A percentile compares a stretch with the other conserved stretches of the same genome.
phyloP scores from a whole-genome alignment of 108 stramenopile species.

The Cyclotella baltica region DNA sequence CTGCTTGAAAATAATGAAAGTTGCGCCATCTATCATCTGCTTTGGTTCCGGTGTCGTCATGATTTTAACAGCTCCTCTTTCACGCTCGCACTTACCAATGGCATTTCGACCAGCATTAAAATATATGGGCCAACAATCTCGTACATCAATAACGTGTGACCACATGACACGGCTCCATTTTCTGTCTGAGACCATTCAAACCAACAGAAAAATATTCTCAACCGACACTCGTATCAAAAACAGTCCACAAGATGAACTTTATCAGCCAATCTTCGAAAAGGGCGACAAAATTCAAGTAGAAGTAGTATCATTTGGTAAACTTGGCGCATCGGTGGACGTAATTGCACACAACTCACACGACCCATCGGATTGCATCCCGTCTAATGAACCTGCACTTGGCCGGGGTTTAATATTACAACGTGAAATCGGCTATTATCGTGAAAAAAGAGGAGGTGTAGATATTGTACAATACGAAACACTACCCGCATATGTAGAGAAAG shows the following conservation, averaged over 20 bases:
- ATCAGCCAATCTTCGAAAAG: slow-evolving; percentile 56
- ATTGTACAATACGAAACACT: slow-evolving; percentile 79
- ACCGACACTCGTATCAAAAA: neutral
- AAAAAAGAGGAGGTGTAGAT: slow-evolving; percentile 70
- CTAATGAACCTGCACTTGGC: slow-evolving; percentile 70
- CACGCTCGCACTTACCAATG: neutral
- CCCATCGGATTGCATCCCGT: slow-evolving; percentile 60
- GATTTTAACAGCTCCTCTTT: neutral
- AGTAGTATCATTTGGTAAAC: slow-evolving; percentile 76
- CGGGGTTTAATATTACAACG: slow-evolving; percentile 75
- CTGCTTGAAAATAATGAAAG: too few relatives aligned
- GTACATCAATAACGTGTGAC: neutral
- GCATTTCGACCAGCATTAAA: neutral
- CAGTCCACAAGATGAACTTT: slow-evolving; percentile 12
- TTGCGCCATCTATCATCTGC: too few relatives aligned
- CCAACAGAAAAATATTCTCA: too few relatives aligned
- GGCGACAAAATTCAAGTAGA: slow-evolving; percentile 83
- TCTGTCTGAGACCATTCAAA: too few relatives aligned
- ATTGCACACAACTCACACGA: slow-evolving; percentile 67
- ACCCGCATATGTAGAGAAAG: slow-evolving; percentile 75
- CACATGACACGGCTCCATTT: too few relatives aligned
- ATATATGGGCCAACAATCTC: neutral
- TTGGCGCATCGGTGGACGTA: slow-evolving; percentile 81
- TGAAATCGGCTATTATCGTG: slow-evolving; percentile 82
- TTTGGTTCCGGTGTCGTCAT: too few relatives aligned